Percentiles rank a stretch among this genome's conserved stretches.
These are phyloP conservation scores for Thalassiosira sp. DNA, from an alignment of 352 stramenopile genomes.

Conservation along the genomic window DNA sequence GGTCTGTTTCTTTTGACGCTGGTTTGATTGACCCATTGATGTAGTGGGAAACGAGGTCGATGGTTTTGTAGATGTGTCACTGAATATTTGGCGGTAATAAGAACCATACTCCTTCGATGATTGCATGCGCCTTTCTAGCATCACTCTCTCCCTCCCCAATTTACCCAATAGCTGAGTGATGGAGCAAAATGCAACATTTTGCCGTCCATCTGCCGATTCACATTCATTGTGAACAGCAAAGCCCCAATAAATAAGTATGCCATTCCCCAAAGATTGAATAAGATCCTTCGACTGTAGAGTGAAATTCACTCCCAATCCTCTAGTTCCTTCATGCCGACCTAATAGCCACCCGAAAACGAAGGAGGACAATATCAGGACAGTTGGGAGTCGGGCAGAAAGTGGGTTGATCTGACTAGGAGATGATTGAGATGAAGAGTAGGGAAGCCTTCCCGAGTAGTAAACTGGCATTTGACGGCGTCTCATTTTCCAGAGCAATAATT, in stretches of 20 bases:
- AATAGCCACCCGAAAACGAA: conserved; percentile 14
- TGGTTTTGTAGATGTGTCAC: conserved; percentile 17
- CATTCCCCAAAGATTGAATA: conserved; percentile 1
- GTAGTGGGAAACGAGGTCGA: background rate
- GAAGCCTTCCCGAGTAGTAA: background rate
- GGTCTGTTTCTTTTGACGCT: conserved; percentile 3
- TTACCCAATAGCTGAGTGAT: conserved; percentile 26
- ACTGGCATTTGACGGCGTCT: background rate
- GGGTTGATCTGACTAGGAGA: background rate
- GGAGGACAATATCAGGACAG: conserved; percentile 3
- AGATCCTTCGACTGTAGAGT: background rate
- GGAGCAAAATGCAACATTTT: conserved; percentile 27
- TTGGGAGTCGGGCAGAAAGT: conserved; percentile 3
- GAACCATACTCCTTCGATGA: conserved; percentile 18
- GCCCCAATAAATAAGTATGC: background rate
- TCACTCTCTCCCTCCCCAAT: conserved; percentile 3
- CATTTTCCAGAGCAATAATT: too few species aligned
- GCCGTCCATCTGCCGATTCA: conserved; percentile 1
- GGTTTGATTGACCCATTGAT: background rate
- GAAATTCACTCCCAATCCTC: background rate
- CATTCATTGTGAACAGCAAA: conserved; percentile 8
- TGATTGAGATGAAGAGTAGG: background rate
- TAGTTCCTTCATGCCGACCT: background rate
- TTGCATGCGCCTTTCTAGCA: conserved; percentile 7
- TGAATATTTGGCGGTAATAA: conserved; percentile 23